phyloP scores from a whole-genome alignment of 148 eudicot species.

The Camellia lanceoleosa region DNA sequence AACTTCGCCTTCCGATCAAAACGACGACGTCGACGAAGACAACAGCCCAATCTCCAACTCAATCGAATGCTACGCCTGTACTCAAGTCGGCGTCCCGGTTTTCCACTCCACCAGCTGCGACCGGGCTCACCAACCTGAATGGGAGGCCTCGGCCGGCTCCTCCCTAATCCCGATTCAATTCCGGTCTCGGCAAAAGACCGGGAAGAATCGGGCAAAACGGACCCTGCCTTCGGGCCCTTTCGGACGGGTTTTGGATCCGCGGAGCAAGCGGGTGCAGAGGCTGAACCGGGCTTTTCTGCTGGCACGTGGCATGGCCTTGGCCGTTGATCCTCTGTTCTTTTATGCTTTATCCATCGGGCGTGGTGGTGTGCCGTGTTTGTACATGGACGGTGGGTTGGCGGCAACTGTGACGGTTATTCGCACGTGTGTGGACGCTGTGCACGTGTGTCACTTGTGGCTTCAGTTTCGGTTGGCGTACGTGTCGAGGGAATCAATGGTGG shows the following conservation, averaged over 20 bases:
- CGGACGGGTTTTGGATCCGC: slow-evolving; percentile 58
- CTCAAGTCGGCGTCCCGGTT: slow-evolving; percentile 75
- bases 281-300: slow-evolving; percentile 67
- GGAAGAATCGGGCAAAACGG: neutral
- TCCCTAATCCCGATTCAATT: slow-evolving; percentile 54
- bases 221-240: slow-evolving; percentile 15
- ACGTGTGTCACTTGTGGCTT: slow-evolving; percentile 50
- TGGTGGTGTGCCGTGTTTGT: slow-evolving; percentile 56
- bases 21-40: slow-evolving; percentile 19
- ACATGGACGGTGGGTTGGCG: slow-evolving; percentile 65
- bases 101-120: slow-evolving; percentile 92
- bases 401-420: slow-evolving; percentile 45
- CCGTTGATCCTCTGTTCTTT: slow-evolving; percentile 84
- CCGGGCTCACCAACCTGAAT: slow-evolving; percentile 57
- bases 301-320: slow-evolving; percentile 71
- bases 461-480: slow-evolving; percentile 66
- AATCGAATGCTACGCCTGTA: slow-evolving; percentile 81
- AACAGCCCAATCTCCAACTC: slow-evolving; percentile 17
- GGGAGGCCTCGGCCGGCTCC: slow-evolving; percentile 86
- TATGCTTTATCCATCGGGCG: slow-evolving; percentile 59
- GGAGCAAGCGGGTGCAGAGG: slow-evolving; percentile 54
- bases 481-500: slow-evolving; percentile 63
- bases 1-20: slow-evolving; percentile 16
- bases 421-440: slow-evolving; percentile 65
- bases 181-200: slow-evolving; percentile 15